Percentiles rank a stretch among this genome's conserved stretches.
These are phyloP conservation scores for Aspergillus taichungensis DNA, from an alignment of 495 filamentous ascomycete genomes.

Conservation along the genomic window DNA sequence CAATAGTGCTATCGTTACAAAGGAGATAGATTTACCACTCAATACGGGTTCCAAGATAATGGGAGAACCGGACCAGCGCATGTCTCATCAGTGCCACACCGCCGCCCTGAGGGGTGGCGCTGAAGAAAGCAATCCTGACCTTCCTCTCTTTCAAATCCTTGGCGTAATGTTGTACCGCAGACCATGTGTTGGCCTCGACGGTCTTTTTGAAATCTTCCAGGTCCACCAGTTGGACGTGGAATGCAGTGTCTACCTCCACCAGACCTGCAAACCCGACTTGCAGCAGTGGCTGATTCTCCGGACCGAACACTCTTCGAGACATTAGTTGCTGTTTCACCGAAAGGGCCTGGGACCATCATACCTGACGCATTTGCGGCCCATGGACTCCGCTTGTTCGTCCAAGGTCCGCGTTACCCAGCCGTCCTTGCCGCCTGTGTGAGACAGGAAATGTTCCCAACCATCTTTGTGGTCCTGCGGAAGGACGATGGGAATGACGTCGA, in stretches of 20 bases:
- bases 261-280: constrained; percentile 64
- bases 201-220: constrained; percentile 57
- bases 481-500: constrained; percentile 68
- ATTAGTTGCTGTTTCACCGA: constrained; percentile 7
- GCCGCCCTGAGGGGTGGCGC: constrained; percentile 76
- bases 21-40: constrained; percentile 52
- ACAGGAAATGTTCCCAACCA: constrained; percentile 9
- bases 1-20: no score
- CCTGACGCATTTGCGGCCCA: constrained; percentile 74
- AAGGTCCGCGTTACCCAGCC: constrained; percentile 47
- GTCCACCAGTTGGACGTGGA: constrained; percentile 49
- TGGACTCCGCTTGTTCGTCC: constrained; percentile 81
- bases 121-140: constrained; percentile 76
- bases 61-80: constrained; percentile 67
- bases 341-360: constrained; percentile 22
- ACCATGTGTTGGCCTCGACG: constrained; percentile 56
- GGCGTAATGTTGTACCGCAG: constrained; percentile 58
- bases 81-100: constrained; percentile 87
- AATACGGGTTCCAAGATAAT: constrained; percentile 57
- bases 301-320: constrained; percentile 61
- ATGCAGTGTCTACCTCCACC: constrained; percentile 68
- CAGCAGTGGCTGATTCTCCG: constrained; percentile 60
- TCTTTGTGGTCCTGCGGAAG: constrained; percentile 22
- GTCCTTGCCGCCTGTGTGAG: constrained; percentile 13
- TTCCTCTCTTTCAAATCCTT: constrained; percentile 56